phyloP scores from a whole-genome alignment of 345 rosid species.

The Gossypium anomalum region DNA sequence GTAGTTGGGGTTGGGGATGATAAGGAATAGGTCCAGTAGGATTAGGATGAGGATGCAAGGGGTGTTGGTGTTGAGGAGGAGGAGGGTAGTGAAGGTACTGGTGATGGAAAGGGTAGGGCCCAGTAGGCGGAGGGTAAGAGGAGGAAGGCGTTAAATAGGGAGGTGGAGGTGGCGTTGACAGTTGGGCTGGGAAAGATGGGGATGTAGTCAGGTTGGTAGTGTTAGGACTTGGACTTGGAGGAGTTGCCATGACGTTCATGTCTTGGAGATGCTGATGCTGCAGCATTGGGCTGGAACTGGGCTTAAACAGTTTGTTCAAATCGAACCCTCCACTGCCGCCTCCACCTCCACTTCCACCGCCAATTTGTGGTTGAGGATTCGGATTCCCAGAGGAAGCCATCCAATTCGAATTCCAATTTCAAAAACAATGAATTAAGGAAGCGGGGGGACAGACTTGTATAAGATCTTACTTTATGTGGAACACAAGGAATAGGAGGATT shows the following conservation, averaged over 20 bases:
- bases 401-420: background rate
- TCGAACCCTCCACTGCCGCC: conserved; percentile 8
- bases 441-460: background rate
- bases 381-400: conserved; percentile 19
- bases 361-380: conserved; percentile 12
- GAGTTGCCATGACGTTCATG: background rate
- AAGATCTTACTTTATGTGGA: background rate
- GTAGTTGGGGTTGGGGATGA: conserved; percentile 6
- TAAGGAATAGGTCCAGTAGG: conserved; percentile 10
- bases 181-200: conserved; percentile 20
- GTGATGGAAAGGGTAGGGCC: conserved; percentile 21
- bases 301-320: conserved; percentile 19
- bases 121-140: conserved; percentile 25
- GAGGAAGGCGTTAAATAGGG: conserved; percentile 21
- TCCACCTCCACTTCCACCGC: background rate
- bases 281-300: conserved; percentile 3
- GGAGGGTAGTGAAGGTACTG: conserved; percentile 20
- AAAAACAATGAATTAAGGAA: background rate
- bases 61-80: conserved; percentile 14
- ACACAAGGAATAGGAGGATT: background rate
- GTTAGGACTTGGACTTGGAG: background rate
- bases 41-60: conserved; percentile 1
- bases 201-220: conserved; percentile 19
- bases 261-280: background rate
- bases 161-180: conserved; percentile 14